These are phyloP conservation scores for Epichloe uncinata DNA, from an alignment of 2,329 filamentous ascomycete genomes.

Conservation along the genomic window DNA sequence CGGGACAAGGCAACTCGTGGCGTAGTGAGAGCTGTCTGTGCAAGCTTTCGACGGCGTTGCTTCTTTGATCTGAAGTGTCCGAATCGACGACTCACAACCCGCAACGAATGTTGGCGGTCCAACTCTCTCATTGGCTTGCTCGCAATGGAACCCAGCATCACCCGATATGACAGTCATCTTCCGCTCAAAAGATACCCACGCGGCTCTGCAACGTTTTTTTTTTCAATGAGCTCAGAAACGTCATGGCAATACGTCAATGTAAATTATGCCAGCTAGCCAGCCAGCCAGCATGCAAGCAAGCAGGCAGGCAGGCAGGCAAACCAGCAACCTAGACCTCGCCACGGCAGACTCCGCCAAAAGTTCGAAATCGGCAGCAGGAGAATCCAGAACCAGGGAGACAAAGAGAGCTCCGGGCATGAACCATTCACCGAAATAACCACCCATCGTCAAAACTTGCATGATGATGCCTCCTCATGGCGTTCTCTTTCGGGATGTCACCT, in stretches of 20 bases:
- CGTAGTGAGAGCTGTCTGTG: not conserved
- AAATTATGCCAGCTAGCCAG: not conserved
- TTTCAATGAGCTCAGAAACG: not conserved
- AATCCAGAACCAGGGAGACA: not conserved
- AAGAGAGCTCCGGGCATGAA: not conserved
- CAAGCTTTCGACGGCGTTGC: not conserved
- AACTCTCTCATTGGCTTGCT: not conserved
- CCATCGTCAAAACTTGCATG: not conserved
- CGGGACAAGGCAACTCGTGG: too few species aligned
- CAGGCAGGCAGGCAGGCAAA: not conserved
- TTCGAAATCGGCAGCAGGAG: not conserved
- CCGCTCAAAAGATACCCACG: not conserved
- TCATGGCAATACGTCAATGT: not conserved
- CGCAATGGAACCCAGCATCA: not conserved
- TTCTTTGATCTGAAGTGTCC: not conserved
- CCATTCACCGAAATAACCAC: not conserved
- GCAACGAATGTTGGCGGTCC: too few species aligned
- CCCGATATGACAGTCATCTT: not conserved
- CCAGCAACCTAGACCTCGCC: not conserved
- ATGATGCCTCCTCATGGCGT: not conserved
- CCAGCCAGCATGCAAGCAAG: too few species aligned
- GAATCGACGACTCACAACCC: not conserved
- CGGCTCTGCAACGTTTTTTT: not conserved
- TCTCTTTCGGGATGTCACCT: conserved; percentile 10
- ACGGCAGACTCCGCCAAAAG: not conserved